Evolutionary conservation across 345 rosid species (phyloP).

Genomic region (Aquilaria sinensis): DNA sequence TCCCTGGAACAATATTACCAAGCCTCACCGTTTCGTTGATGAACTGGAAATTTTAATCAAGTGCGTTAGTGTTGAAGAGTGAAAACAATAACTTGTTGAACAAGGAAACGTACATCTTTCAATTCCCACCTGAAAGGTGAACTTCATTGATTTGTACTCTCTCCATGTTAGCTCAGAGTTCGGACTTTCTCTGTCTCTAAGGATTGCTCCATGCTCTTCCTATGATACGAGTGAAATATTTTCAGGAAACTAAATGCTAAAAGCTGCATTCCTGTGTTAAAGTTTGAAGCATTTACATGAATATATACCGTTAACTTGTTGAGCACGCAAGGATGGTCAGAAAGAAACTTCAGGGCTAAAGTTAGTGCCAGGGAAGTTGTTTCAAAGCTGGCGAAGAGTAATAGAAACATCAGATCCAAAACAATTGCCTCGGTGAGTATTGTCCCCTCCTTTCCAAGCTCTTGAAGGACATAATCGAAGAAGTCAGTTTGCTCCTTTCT

Average conservation of each 20-base stretch:
- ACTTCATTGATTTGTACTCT: slow-evolving; percentile 27
- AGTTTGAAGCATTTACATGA: not conserved
- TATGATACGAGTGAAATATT: no score
- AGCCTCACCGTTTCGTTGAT: slow-evolving; percentile 37
- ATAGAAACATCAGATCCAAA: not conserved
- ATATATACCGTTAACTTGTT: slow-evolving; percentile 4
- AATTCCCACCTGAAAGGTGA: slow-evolving; percentile 24
- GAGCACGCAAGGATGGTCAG: slow-evolving; percentile 8
- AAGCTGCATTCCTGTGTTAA: not conserved
- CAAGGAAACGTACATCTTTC: not conserved
- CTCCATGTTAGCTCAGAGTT: slow-evolving; percentile 20
- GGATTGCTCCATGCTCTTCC: slow-evolving; percentile 29
- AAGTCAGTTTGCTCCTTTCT: slow-evolving; percentile 10
- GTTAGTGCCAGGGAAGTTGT: slow-evolving; percentile 5
- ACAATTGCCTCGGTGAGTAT: slow-evolving; percentile 9
- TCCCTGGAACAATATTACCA: slow-evolving; percentile 22
- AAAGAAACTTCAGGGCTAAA: not conserved
- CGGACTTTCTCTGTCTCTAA: slow-evolving; percentile 14
- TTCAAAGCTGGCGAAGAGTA: slow-evolving; percentile 12
- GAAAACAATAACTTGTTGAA: not conserved
- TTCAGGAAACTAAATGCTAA: not conserved
- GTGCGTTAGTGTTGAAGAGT: not conserved
- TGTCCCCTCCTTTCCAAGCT: slow-evolving; percentile 10
- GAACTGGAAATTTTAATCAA: slow-evolving; percentile 17
- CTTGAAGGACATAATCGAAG: slow-evolving; percentile 19